Base-by-base conservation (phyloP, 176 grass and related monocot species). In the Musa itinerans region DNA sequence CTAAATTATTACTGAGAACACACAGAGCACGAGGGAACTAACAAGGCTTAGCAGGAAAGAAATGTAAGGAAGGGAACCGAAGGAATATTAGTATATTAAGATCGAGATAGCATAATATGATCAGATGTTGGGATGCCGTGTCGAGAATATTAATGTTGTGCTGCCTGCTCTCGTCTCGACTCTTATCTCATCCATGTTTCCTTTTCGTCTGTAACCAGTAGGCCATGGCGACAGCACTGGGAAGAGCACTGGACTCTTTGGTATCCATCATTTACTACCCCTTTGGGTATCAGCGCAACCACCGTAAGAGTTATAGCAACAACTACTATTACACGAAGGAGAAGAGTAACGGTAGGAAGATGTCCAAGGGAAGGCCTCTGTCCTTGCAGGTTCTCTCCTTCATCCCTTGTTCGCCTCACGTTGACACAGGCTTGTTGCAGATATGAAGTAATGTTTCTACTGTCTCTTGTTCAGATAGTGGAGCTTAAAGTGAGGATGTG, bases 401-500 rank as follows among this genome's bases (percentile, higher is more conserved):
- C 4, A 9, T 25, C 26, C 58, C 17, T 21, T 19, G 2, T 19
- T 62, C 14, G 8, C n/a, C 26, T 26, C 63, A 2, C 13, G 63
- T 11, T 22, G 7, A 10, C 11, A 65, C 3, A 24, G 4, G 9
- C 8, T 11, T 23, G 10, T 23, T 22, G 10, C 20, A 57, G 14
- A 19, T 57, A 17, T 17, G 17, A 8, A 57, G 55, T 4, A 16
- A 79, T 71, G 10, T 23, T 71, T 2, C 11, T 14, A 50, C 22
- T 22, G 2, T 16, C 9, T 61, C 10, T 58, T 11, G 65, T 72
- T 13, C 81, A 98, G 92, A 96, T 84, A 1, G 92, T 96, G 77
- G 89, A 89, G 71, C 92, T 96, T 19, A 91, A 83, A 81, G 92
- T 96, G 21, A 65, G 82, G 80, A 91, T 96, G 92, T 89, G 89